Base-by-base conservation (phyloP, 257 asterid species). In the Eustoma russellianum region DNA sequence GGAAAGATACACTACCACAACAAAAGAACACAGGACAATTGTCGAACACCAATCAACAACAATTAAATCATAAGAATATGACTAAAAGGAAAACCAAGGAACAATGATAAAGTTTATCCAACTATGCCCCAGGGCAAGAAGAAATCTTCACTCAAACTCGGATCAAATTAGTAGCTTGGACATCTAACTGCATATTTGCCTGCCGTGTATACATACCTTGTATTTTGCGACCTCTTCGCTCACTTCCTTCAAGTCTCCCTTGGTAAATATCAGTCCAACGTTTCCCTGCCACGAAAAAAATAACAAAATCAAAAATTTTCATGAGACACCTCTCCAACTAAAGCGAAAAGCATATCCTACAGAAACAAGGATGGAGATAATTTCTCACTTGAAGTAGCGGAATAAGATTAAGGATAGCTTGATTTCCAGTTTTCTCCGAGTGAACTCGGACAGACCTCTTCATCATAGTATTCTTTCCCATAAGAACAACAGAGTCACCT, bases 391-490 rank as follows among this genome's bases (percentile, higher is more conserved):
- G 85, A 41, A 92, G 96, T 50, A 88, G 86, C 9, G 97, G 95
- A 45, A 92, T 81, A 33, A 92, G 81, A 52, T 77, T 88, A 17
- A 88, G 90, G 15, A 80, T 79, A 8, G 82, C 73, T 0, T 64
- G 46, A 68, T 88, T 85, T 10, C 91, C 97, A 9, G 95, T 76
- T 41, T 91, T 85, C 49, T 86, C 97, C 41, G 86, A 72, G 44
- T 92, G 97, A 28, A 85, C 85, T 41, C 91, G 70, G 52, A 90
- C 55, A 8, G 76, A 63, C 68, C 94, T 79, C 93, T 92, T 92
- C 93, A 92, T 92, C 98, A 92, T 81, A 11, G 98, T 92, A 44
- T 92, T 92, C 69, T 92, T 92, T 17, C 98, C 98, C 97, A 92
- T 92, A 11, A 92, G 85, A 28, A 92, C 93, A 1, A 79, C 69